A percentile compares a stretch with the other conserved stretches of the same genome.
Evolutionary conservation across 1,139 yeast genomes (phyloP).

Genomic region (Petasospora fabianii): DNA sequence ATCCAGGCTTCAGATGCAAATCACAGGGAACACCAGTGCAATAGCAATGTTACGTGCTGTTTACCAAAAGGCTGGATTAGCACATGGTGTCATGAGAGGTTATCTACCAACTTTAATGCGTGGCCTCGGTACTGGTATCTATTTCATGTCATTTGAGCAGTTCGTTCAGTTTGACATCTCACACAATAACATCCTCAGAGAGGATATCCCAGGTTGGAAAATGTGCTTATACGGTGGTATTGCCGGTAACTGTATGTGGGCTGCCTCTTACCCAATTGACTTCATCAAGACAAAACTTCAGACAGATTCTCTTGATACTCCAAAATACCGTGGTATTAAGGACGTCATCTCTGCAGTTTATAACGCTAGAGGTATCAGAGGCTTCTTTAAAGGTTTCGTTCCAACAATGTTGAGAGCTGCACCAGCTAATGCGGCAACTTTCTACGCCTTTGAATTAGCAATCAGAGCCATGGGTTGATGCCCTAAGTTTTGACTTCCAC

Average conservation of each 20-base stretch:
- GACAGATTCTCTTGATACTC: slow-evolving; percentile 62
- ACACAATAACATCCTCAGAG: slow-evolving; percentile 42
- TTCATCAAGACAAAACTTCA: slow-evolving; percentile 84
- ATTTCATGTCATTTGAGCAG: slow-evolving; percentile 86
- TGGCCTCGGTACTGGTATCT: slow-evolving; percentile 87
- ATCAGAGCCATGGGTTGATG: slow-evolving; percentile 56
- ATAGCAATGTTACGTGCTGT: slow-evolving; percentile 68
- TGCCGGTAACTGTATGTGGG: slow-evolving; percentile 87
- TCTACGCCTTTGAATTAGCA: slow-evolving; percentile 84
- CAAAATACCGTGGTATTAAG: slow-evolving; percentile 37
- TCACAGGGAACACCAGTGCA: slow-evolving; percentile 56
- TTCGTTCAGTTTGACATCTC: slow-evolving; percentile 61
- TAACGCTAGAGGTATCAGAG: slow-evolving; percentile 57
- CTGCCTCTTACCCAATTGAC: slow-evolving; percentile 77
- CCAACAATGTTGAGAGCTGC: slow-evolving; percentile 95
- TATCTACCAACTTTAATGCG: slow-evolving; percentile 59
- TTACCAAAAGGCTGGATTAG: slow-evolving; percentile 52
- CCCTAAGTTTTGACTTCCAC: not conserved
- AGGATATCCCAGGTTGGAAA: slow-evolving; percentile 77
- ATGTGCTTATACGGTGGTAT: slow-evolving; percentile 79
- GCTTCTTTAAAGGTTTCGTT: slow-evolving; percentile 82
- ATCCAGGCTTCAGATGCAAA: slow-evolving; percentile 82
- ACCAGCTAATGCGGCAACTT: slow-evolving; percentile 95
- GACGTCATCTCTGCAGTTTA: slow-evolving; percentile 56
- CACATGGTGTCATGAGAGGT: slow-evolving; percentile 81